These are phyloP conservation scores for Isatis tinctoria DNA, from an alignment of 345 rosid species.

Conservation along the genomic window DNA sequence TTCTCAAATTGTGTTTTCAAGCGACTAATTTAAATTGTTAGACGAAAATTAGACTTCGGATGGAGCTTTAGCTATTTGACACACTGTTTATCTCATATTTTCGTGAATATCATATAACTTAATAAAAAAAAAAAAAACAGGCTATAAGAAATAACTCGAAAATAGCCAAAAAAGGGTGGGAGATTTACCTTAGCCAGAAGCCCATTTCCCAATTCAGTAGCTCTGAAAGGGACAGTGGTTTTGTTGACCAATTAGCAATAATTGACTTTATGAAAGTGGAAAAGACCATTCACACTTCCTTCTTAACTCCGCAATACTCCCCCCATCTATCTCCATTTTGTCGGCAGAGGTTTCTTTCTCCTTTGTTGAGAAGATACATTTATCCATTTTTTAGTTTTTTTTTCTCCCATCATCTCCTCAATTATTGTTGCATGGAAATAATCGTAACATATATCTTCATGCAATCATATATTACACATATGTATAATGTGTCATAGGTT, in stretches of 20 bases:
- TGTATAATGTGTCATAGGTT: slow-evolving; percentile 6
- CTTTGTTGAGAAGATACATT: slow-evolving; percentile 5
- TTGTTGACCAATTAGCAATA: slow-evolving; percentile 18
- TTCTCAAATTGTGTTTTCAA: neutral
- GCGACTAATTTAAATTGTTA: neutral
- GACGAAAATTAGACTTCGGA: neutral
- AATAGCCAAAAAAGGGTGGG: neutral
- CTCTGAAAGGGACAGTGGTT: slow-evolving; percentile 19
- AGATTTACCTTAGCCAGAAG: slow-evolving; percentile 27
- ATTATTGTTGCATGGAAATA: neutral
- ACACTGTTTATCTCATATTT: neutral
- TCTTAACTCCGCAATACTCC: slow-evolving; percentile 1
- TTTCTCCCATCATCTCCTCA: neutral
- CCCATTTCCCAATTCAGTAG: neutral
- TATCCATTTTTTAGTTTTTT: neutral
- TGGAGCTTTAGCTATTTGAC: neutral
- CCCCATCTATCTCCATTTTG: slow-evolving; percentile 1
- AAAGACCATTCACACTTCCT: slow-evolving; percentile 18
- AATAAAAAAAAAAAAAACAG: neutral
- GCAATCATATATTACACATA: slow-evolving; percentile 19
- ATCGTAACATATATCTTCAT: slow-evolving; percentile 3
- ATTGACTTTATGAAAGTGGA: slow-evolving; percentile 17
- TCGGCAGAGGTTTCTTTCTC: slow-evolving; percentile 21
- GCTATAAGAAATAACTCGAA: neutral
- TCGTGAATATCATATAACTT: neutral